phyloP scores from a whole-genome alignment of 208 protist genomes.

The Acanthamoeba castellanii region DNA sequence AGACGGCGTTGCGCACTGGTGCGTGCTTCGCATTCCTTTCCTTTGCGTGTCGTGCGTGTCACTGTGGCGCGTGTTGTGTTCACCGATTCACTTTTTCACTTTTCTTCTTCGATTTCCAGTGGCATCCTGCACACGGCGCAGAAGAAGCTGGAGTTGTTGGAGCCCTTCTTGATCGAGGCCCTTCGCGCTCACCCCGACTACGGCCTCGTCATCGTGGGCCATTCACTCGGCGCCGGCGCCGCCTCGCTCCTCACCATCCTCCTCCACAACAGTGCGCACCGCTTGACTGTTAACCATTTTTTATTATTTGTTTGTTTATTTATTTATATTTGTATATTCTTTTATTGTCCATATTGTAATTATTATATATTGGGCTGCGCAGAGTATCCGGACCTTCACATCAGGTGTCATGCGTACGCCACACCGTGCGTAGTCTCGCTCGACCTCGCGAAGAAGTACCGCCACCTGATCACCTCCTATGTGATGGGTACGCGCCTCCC shows the following conservation, averaged over 20 bases:
- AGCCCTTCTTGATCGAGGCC: conserved; percentile 26
- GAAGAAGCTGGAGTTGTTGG: conserved; percentile 76
- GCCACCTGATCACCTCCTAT: conserved; percentile 65
- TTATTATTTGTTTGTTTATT: not conserved
- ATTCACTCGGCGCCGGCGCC: conserved; percentile 46
- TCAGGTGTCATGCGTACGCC: conserved; percentile 56
- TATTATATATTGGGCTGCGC: not conserved
- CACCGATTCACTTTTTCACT: not conserved
- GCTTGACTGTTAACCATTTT: not conserved
- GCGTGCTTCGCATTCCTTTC: not conserved
- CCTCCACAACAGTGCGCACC: conserved; percentile 49
- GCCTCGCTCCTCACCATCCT: conserved; percentile 58
- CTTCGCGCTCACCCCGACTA: conserved; percentile 13
- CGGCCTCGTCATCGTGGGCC: conserved; percentile 51
- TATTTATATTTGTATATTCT: not conserved
- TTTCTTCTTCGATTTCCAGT: not conserved
- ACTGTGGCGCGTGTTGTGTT: no score
- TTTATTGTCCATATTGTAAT: not conserved
- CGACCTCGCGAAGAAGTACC: conserved; percentile 43
- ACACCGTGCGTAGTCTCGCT: conserved; percentile 63
- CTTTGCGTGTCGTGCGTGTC: not conserved
- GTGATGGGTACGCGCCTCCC: not conserved
- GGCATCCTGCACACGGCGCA: conserved; percentile 76
- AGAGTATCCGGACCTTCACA: conserved; percentile 74
- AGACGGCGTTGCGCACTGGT: conserved; percentile 71